A percentile compares a stretch with the other conserved stretches of the same genome.
Evolutionary conservation across 177 flowering plant species (phyloP).

Genomic region (Vitis hybrid): DNA sequence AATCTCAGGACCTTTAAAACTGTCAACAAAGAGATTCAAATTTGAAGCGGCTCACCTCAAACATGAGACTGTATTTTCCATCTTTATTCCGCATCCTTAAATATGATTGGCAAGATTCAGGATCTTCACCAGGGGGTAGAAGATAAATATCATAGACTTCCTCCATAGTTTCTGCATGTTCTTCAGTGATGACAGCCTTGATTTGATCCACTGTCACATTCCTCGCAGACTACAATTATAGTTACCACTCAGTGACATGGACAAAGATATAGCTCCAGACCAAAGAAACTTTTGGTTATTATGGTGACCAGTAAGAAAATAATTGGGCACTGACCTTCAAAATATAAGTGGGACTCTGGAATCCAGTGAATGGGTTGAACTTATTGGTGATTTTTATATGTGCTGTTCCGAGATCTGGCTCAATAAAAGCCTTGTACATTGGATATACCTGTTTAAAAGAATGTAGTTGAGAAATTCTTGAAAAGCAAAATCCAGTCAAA

Average conservation of each 20-base stretch:
- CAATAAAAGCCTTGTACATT: conserved; percentile 97
- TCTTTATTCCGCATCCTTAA: conserved; percentile 92
- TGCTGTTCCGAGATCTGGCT: conserved; percentile 94
- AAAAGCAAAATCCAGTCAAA: conserved; percentile 3
- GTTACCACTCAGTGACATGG: conserved; percentile 15
- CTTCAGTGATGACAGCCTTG: conserved; percentile 55
- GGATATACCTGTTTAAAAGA: conserved; percentile 81
- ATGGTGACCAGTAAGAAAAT: not conserved
- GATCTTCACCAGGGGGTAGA: conserved; percentile 99
- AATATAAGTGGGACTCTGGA: conserved; percentile 88
- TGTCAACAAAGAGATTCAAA: not conserved
- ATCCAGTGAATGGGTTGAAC: conserved; percentile 95
- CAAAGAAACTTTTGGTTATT: not conserved
- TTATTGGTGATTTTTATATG: conserved; percentile 90
- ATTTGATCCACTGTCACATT: conserved; percentile 57
- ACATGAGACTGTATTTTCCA: conserved; percentile 98
- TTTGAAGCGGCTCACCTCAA: conserved; percentile 62
- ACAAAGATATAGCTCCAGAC: not conserved
- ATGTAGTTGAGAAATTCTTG: conserved; percentile 9
- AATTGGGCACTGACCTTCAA: conserved; percentile 55
- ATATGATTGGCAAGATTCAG: conserved; percentile 97
- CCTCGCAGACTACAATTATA: conserved; percentile 63
- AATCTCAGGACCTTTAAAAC: not conserved
- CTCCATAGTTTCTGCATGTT: conserved; percentile 59
- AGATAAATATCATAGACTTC: conserved; percentile 94